Evolutionary conservation across 164 flowering plant genomes (phyloP), one percentile per base, ranked within the genome.

Genomic region (Cinnamomum chago): DNA sequence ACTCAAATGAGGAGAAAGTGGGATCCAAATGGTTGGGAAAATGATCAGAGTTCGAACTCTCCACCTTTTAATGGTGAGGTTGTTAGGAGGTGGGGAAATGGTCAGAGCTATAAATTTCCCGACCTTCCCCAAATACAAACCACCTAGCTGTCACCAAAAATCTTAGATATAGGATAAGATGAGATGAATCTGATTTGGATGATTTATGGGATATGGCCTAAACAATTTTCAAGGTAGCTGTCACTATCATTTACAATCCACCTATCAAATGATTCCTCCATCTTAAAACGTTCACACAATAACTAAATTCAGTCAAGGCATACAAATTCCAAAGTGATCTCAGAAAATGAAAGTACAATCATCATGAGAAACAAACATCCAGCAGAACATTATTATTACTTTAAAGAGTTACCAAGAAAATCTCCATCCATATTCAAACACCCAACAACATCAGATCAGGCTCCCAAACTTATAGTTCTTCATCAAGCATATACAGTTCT

Each of bases 401-500:
- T 17, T 18, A 15, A 5, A 35, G 69, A 28, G 35, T 15, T 15
- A 30, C 28, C 13, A 67, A 4, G 22, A 67, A 67, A 64, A 22
- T 2, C 10, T 5, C 5, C n/a, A 67, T 67, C 69, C 47, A 67
- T 27, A 67, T 17, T 67, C 47, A 18, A 30, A 30, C 23, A 28
- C 47, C 9, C 47, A 40, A 40, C 47, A 40, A 1, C 47, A 40
- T 40, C 11, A 40, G 47, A 40, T 40, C 11, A 40, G 47, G 47
- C 47, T 40, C 47, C 47, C 9, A 5, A 40, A 40, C 60, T 55
- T 17, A 20, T 14, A 3, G 60, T 28, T 30, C 47, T 65, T 20
- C 69, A 67, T 20, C 23, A 17, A 25, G 47, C 50, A 4, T 2
- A 28, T 23, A 65, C 67, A 23, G 47, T 70, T 3, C 70, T 89